Conservation (phyloP, 805 yeast genomes). For the Debaryomyces tyrocola region DNA sequence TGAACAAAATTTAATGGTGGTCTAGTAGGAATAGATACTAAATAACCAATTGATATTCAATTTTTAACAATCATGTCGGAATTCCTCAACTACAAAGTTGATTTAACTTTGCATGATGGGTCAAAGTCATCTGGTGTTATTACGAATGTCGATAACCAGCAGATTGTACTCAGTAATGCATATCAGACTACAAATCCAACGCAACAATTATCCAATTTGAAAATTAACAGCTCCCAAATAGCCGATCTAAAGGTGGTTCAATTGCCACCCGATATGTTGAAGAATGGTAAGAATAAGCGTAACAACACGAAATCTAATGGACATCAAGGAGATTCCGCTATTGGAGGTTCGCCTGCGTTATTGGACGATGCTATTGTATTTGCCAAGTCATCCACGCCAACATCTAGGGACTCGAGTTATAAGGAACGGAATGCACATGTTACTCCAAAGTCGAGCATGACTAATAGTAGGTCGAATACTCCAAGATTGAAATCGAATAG, state of each 20-base stretch:
- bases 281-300: constrained; percentile 15
- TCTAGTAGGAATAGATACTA: no score
- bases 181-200: constrained; percentile 13
- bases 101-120: constrained; percentile 39
- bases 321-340: constrained; percentile 4
- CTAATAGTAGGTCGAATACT: constrained; percentile 7
- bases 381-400: constrained; percentile 15
- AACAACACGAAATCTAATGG: constrained; percentile 11
- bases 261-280: constrained; percentile 41
- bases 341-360: constrained; percentile 1
- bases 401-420: constrained; percentile 7
- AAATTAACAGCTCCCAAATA: constrained; percentile 38
- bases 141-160: constrained; percentile 28
- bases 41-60: neutral
- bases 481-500: constrained; percentile 7
- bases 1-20: no score
- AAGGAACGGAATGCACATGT: constrained; percentile 1
- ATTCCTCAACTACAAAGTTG: constrained; percentile 42
- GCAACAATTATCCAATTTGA: constrained; percentile 12
- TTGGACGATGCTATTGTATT: constrained; percentile 31
- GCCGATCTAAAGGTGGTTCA: constrained; percentile 57
- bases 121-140: constrained; percentile 33
- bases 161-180: constrained; percentile 26
- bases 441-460: constrained; percentile 2
- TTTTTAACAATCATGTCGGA: constrained; percentile 30